phyloP scores from a whole-genome alignment of 768 basidiomycete genomes.

The Pisolithus orientalis region DNA sequence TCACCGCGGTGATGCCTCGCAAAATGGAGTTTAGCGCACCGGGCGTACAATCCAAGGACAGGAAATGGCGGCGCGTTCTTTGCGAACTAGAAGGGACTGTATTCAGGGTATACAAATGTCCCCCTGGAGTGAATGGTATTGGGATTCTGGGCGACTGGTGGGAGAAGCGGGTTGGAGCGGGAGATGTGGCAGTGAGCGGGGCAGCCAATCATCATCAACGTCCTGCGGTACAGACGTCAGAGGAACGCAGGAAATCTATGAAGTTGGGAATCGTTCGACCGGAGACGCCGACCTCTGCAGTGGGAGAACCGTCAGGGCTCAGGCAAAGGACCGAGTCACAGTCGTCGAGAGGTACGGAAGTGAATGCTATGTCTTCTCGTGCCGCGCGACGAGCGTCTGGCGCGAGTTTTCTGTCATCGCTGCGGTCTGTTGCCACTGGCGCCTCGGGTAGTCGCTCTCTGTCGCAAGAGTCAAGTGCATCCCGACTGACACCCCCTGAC shows the following conservation, averaged over 20 bases:
- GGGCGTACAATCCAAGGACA: conserved; percentile 81
- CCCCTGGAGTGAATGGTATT: conserved; percentile 36
- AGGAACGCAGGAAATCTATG: conserved; percentile 16
- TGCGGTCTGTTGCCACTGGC: conserved; percentile 7
- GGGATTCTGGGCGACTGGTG: conserved; percentile 68
- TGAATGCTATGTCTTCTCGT: conserved; percentile 11
- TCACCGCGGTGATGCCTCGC: conserved; percentile 75
- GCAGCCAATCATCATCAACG: conserved; percentile 13
- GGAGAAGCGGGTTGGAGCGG: conserved; percentile 72
- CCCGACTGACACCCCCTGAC: conserved; percentile 2
- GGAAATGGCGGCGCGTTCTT: conserved; percentile 86
- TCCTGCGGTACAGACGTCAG: conserved; percentile 18
- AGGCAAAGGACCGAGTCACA: conserved; percentile 17
- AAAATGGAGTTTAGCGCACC: conserved; percentile 91
- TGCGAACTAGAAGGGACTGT: conserved; percentile 92
- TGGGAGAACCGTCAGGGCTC: conserved; percentile 3
- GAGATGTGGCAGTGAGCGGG: conserved; percentile 38
- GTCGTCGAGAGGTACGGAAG: conserved; percentile 17
- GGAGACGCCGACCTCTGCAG: background rate
- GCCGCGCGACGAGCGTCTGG: conserved; percentile 21
- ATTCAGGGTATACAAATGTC: conserved; percentile 67
- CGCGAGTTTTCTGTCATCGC: conserved; percentile 23
- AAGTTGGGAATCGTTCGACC: conserved; percentile 18
- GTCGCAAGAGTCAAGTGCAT: conserved; percentile 6
- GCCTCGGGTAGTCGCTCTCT: conserved; percentile 7